Conservation (phyloP, 1,284 basidiomycete genomes). For the Apiotrichum veenhuisii region DNA sequence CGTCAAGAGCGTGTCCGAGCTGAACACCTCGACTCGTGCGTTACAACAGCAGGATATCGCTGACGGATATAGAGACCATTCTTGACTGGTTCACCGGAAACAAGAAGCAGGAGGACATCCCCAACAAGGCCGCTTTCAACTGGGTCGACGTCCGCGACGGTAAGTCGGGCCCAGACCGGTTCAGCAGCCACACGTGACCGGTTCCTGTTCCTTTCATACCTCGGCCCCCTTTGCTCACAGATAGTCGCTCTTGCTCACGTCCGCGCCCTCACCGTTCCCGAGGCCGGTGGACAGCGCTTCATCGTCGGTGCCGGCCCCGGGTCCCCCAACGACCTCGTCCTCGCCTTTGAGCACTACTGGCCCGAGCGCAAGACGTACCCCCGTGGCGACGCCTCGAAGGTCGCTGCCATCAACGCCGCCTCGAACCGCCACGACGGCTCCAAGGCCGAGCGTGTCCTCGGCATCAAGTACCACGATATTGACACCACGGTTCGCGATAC, state of each 20-base stretch:
- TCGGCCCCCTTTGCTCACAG: not conserved
- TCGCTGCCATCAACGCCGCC: constrained; percentile 22
- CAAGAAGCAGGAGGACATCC: constrained; percentile 46
- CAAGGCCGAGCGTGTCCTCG: constrained; percentile 38
- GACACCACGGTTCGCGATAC: constrained; percentile 37
- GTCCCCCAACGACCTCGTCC: constrained; percentile 35
- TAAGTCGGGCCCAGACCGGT: too few relatives aligned
- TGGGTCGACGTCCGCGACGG: constrained; percentile 59
- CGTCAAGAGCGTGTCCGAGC: constrained; percentile 50
- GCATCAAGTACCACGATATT: constrained; percentile 35
- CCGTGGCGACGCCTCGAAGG: constrained; percentile 31
- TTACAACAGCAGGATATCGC: not conserved
- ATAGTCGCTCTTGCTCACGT: constrained; percentile 59
- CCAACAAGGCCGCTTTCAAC: constrained; percentile 35
- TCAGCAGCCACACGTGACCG: too few relatives aligned
- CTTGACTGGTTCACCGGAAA: constrained; percentile 49
- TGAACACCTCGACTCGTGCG: constrained; percentile 57
- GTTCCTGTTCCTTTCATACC: too few relatives aligned
- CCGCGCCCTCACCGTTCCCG: constrained; percentile 55
- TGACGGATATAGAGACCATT: constrained; percentile 30
- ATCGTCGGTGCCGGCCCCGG: constrained; percentile 52
- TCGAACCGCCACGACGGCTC: constrained; percentile 28
- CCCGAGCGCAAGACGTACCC: constrained; percentile 36
- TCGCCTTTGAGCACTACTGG: constrained; percentile 31
- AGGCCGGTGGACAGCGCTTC: constrained; percentile 62